Conservation (phyloP, 495 filamentous ascomycete species). For the Eremomyces bilateralis region DNA sequence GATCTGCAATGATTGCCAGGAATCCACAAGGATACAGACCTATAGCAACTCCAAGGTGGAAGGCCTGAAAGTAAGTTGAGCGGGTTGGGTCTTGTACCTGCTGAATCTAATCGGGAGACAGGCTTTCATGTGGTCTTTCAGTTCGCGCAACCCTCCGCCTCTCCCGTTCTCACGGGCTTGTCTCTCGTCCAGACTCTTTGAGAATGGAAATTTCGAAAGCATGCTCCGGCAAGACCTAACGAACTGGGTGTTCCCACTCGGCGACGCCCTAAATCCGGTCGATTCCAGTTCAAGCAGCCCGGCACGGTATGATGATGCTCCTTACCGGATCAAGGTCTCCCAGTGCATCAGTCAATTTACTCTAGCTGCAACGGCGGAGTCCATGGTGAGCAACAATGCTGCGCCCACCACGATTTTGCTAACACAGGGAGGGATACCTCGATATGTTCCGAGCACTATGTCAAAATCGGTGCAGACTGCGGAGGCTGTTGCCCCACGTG, state of each 20-base stretch:
- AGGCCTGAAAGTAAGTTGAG: slow-evolving; percentile 13
- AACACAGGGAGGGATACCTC: too few species aligned
- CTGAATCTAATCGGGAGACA: too few species aligned
- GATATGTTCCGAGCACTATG: slow-evolving; percentile 67
- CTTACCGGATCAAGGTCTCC: too few species aligned
- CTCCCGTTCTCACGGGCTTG: slow-evolving; percentile 66
- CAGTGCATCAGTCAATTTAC: too few species aligned
- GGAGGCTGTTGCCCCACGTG: slow-evolving; percentile 61
- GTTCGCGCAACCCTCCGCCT: slow-evolving; percentile 61
- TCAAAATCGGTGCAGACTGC: slow-evolving; percentile 73
- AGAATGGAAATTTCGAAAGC: slow-evolving; percentile 34
- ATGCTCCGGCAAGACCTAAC: slow-evolving; percentile 61
- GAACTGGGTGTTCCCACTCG: slow-evolving; percentile 51
- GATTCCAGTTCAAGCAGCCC: too few species aligned
- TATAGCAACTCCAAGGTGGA: background rate
- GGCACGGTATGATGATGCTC: too few species aligned
- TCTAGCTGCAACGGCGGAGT: too few species aligned
- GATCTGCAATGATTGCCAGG: slow-evolving; percentile 50
- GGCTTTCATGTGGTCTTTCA: slow-evolving; percentile 49
- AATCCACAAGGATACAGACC: slow-evolving; percentile 13
- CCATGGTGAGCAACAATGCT: too few species aligned
- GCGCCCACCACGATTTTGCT: too few species aligned
- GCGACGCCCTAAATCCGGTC: slow-evolving; percentile 43
- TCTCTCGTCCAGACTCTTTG: slow-evolving; percentile 52
- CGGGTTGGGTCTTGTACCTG: too few species aligned